A percentile compares a stretch with the other conserved stretches of the same genome.
Conservation (phyloP, 768 basidiomycete species). For the Agrocybe pediades region DNA sequence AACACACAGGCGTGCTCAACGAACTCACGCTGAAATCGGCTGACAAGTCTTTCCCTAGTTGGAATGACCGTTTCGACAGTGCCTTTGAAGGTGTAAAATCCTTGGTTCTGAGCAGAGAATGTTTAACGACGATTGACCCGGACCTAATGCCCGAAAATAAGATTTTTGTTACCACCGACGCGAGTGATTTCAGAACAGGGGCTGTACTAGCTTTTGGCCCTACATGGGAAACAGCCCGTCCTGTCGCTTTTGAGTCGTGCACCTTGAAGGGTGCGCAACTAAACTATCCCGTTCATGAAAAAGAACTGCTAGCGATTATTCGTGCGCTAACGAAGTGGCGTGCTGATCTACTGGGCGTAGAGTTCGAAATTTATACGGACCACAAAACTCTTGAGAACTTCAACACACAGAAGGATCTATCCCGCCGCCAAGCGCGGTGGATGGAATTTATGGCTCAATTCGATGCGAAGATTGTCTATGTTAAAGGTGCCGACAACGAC, state of each 20-base stretch:
- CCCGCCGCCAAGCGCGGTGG: constrained; percentile 33
- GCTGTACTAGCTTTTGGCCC: constrained; percentile 31
- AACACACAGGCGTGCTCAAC: constrained; percentile 26
- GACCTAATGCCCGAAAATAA: constrained; percentile 22
- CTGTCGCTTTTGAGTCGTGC: constrained; percentile 32
- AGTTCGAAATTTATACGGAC: constrained; percentile 32
- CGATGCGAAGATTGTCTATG: constrained; percentile 33
- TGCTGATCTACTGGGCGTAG: constrained; percentile 21
- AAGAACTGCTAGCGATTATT: constrained; percentile 39
- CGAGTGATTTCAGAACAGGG: constrained; percentile 28
- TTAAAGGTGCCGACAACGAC: constrained; percentile 33
- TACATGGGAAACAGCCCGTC: constrained; percentile 31
- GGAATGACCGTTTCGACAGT: constrained; percentile 20
- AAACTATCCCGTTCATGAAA: constrained; percentile 41
- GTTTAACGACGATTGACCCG: constrained; percentile 7
- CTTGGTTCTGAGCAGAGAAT: constrained; percentile 4
- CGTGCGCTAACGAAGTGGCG: constrained; percentile 28
- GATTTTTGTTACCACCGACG: constrained; percentile 37
- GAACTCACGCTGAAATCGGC: constrained; percentile 27
- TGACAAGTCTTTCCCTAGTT: constrained; percentile 26
- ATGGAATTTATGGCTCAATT: constrained; percentile 35
- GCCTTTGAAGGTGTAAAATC: constrained; percentile 25
- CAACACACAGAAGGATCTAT: constrained; percentile 31
- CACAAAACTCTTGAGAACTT: constrained; percentile 39
- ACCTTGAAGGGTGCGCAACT: constrained; percentile 23